Evolutionary conservation across 768 basidiomycete genomes (phyloP).

Genomic region (Phaffia tasmanica): DNA sequence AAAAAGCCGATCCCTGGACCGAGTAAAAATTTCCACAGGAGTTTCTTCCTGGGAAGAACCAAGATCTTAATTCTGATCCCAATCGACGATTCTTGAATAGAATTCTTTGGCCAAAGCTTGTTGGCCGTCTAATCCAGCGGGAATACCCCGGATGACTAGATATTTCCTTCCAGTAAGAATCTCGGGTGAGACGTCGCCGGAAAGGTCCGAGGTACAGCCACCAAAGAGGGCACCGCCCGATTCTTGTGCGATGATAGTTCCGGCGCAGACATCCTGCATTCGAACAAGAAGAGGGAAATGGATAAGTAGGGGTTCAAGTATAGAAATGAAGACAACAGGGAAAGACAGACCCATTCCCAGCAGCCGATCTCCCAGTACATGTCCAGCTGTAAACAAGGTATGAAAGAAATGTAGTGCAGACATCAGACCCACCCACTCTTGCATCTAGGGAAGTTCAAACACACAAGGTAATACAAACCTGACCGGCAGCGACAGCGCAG

Average conservation of each 20-base stretch:
- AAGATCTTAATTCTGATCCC: slow-evolving; percentile 17
- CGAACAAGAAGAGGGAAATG: neutral
- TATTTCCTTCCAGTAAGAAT: slow-evolving; percentile 70
- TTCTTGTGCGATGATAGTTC: slow-evolving; percentile 79
- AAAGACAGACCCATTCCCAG: slow-evolving; percentile 22
- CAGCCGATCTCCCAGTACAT: slow-evolving; percentile 59
- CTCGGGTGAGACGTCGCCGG: slow-evolving; percentile 47
- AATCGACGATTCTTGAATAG: slow-evolving; percentile 45
- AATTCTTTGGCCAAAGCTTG: slow-evolving; percentile 72
- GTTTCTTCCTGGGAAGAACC: too few species aligned
- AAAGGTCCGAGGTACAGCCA: slow-evolving; percentile 39
- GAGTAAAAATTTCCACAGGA: too few species aligned
- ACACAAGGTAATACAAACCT: slow-evolving; percentile 28
- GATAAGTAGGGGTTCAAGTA: slow-evolving; percentile 43
- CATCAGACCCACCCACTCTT: neutral
- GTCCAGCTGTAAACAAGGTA: slow-evolving; percentile 44
- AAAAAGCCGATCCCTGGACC: too few species aligned
- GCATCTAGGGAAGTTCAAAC: neutral
- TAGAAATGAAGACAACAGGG: slow-evolving; percentile 50
- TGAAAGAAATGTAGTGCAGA: neutral
- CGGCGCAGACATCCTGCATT: slow-evolving; percentile 88
- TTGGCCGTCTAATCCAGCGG: slow-evolving; percentile 56
- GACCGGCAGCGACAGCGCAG: slow-evolving; percentile 75
- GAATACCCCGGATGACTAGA: slow-evolving; percentile 47
- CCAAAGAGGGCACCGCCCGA: slow-evolving; percentile 74